Evolutionary conservation across 2,329 filamentous ascomycete species (phyloP).

Genomic region (Cytospora mali): DNA sequence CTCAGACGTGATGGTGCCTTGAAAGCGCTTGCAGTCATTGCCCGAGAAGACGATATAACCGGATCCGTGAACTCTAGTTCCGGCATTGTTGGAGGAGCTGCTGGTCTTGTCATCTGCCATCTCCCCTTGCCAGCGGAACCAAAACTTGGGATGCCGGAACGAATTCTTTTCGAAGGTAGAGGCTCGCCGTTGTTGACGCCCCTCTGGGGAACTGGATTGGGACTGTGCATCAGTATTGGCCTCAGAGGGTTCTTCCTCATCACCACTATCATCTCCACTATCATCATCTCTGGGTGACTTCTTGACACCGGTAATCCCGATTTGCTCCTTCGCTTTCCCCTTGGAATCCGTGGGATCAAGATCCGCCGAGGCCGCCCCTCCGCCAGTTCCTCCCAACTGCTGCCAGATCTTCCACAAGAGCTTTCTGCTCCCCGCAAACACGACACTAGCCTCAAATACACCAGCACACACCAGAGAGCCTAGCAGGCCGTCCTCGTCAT

Average conservation of each 20-base stretch:
- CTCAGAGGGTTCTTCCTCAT: constrained; percentile 1
- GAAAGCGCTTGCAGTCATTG: constrained; percentile 33
- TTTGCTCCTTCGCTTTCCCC: neutral
- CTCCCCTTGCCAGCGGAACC: constrained; percentile 30
- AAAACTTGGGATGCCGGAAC: constrained; percentile 34
- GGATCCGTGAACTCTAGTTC: constrained; percentile 23
- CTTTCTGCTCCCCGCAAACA: constrained; percentile 32
- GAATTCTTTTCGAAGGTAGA: constrained; percentile 33
- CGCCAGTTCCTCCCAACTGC: constrained; percentile 14
- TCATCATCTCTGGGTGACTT: neutral
- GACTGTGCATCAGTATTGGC: constrained; percentile 14
- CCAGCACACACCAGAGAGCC: constrained; percentile 24
- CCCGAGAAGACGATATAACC: constrained; percentile 34
- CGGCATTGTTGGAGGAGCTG: neutral
- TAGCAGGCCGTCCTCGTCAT: constrained; percentile 30
- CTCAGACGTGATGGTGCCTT: constrained; percentile 32
- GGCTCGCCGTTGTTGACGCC: constrained; percentile 26
- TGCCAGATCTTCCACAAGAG: constrained; percentile 24
- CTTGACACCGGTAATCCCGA: constrained; percentile 4
- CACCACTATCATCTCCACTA: neutral
- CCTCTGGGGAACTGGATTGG: constrained; percentile 14
- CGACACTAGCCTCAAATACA: constrained; percentile 28
- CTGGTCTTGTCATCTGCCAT: neutral
- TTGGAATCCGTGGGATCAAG: neutral
- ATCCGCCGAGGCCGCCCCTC: neutral